These are phyloP conservation scores for Xylaria palmicola DNA, from an alignment of 495 filamentous ascomycete species.

Conservation along the genomic window DNA sequence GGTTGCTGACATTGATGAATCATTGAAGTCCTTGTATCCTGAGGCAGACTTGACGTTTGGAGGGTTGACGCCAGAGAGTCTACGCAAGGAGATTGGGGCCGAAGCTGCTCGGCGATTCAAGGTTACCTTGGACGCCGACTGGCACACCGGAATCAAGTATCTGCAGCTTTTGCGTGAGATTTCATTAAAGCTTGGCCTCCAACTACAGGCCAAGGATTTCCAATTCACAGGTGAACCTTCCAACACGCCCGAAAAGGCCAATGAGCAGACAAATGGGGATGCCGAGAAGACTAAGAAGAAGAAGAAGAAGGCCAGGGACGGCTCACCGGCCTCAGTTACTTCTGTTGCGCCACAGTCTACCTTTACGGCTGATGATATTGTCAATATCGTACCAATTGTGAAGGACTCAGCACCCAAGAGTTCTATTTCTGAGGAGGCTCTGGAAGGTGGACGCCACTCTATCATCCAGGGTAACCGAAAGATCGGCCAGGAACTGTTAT, in stretches of 20 bases:
- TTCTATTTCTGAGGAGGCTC: slow-evolving; percentile 87
- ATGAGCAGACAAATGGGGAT: slow-evolving; percentile 33
- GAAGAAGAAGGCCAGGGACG: slow-evolving; percentile 65
- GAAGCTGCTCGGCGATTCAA: slow-evolving; percentile 74
- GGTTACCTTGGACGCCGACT: slow-evolving; percentile 66
- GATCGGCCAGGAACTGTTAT: slow-evolving; percentile 89
- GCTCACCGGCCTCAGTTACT: slow-evolving; percentile 53
- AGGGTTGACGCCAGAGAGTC: slow-evolving; percentile 66
- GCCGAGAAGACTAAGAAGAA: slow-evolving; percentile 62
- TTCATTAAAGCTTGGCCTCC: slow-evolving; percentile 85
- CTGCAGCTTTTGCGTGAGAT: slow-evolving; percentile 87
- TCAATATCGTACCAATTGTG: slow-evolving; percentile 88
- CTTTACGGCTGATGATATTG: slow-evolving; percentile 80
- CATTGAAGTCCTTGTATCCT: slow-evolving; percentile 69
- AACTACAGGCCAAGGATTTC: slow-evolving; percentile 82
- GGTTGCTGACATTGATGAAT: slow-evolving; percentile 70
- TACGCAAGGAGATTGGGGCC: slow-evolving; percentile 67
- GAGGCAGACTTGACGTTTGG: slow-evolving; percentile 83
- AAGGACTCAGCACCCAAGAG: slow-evolving; percentile 91
- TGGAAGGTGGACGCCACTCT: slow-evolving; percentile 93
- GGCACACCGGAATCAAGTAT: slow-evolving; percentile 64
- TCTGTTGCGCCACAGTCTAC: slow-evolving; percentile 52
- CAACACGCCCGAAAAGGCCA: slow-evolving; percentile 28
- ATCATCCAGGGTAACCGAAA: slow-evolving; percentile 93
- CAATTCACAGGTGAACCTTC: slow-evolving; percentile 52